These are phyloP conservation scores for Lathyrus aphaca DNA, from an alignment of 306 rosid genomes.

Conservation along the genomic window DNA sequence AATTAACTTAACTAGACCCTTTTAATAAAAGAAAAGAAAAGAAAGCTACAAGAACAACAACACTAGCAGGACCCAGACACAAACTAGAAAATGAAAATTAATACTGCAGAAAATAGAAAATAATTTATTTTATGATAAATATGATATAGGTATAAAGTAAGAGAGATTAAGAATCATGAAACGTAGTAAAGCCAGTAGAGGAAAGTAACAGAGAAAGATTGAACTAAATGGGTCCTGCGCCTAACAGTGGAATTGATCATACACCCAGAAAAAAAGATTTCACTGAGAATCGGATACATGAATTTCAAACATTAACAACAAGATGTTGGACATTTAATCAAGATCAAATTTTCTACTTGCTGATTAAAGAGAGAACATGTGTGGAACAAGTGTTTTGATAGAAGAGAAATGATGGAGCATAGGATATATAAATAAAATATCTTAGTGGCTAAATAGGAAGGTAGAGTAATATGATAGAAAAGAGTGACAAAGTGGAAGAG, in stretches of 20 bases:
- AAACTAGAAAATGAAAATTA: constrained; percentile 5
- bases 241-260: constrained; percentile 87
- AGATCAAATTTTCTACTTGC: not conserved
- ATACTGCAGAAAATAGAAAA: constrained; percentile 25
- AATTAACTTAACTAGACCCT: not conserved
- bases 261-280: constrained; percentile 71
- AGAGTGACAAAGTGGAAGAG: constrained; percentile 47
- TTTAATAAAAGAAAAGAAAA: not conserved
- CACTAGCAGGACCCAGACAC: constrained; percentile 59
- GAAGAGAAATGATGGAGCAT: constrained; percentile 34
- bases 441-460: constrained; percentile 20
- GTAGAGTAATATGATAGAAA: constrained; percentile 6
- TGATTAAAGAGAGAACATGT: not conserved
- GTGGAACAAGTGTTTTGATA: not conserved
- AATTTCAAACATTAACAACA: constrained; percentile 83
- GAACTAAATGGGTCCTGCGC: constrained; percentile 97
- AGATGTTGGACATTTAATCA: constrained; percentile 60
- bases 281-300: constrained; percentile 94
- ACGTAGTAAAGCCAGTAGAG: constrained; percentile 94
- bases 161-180: constrained; percentile 59
- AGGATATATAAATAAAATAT: constrained; percentile 31
- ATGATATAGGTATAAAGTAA: not conserved
- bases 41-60: not conserved
- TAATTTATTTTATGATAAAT: not conserved
- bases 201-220: constrained; percentile 96